Evolutionary conservation across 805 yeast species (phyloP), one percentile per base, ranked within the genome.

Genomic region (Middelhovenomyces tepae): DNA sequence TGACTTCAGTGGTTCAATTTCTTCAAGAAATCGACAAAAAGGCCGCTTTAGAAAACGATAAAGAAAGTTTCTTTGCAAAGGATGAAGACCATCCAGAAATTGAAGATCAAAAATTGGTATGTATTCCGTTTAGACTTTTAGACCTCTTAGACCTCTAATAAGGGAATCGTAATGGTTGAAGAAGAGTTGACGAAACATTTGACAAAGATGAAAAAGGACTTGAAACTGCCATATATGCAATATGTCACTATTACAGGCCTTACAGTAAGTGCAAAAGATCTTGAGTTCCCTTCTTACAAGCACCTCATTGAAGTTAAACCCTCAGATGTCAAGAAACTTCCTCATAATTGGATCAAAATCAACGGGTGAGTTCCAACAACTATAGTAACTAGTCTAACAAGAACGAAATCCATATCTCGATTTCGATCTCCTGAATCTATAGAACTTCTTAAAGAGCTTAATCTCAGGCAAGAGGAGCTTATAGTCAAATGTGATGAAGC

Each of bases 291-390:
- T n/a, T n/a, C n/a, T n/a, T n/a, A n/a, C n/a, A n/a, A n/a, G 5
- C 81, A 78, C 48, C 59, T 87, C 30, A 67, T 91, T 15, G 95
- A 87, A 47, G 76, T 89, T 0, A 60, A 84, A 27, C 75, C 76
- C 40, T 56, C 69, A 8, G 71, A 71, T 27, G 62, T 69, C 2
- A 71, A 69, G 27, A 54, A 59, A 1, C 55, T 87, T 2, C 97
- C 97, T 0, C 45, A 60, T 2, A 74, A 72, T 32, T 89, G 95
- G 95, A 57, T 78, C 8, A 79, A 83, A 44, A 70, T 82, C 17
- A 79, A 72, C 45, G 79, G 79, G n/a, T n/a, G n/a, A n/a, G n/a
- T n/a, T n/a, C n/a, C n/a, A n/a, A n/a, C 6, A n/a, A n/a, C n/a
- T n/a, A n/a, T n/a, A n/a, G n/a, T n/a, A n/a, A n/a, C n/a, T n/a